Base-by-base conservation (phyloP, 371 early-diverging fungal species). In the Rhizopus microsporus region DNA sequence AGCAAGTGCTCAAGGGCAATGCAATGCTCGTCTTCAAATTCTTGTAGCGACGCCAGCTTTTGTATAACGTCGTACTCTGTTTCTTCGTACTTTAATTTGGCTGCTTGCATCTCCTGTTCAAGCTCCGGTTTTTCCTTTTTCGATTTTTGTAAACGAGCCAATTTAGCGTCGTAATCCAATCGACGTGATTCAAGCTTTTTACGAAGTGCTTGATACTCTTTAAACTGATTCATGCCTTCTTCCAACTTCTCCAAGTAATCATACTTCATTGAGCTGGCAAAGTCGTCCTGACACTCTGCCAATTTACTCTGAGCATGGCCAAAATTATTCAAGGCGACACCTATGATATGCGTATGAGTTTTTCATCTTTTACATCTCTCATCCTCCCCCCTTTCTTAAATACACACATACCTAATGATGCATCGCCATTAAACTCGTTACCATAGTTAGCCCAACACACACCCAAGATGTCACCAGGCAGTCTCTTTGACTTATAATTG, bases 31-130 rank as follows among this genome's bases (percentile, higher is more conserved):
- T 81, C 87, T 78, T 92, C 91, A 46, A 82, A 78, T 29, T 90
- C 87, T 61, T 84, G 80, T 52, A 92, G 72, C 29, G 68, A 57
- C 53, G 77, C 66, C 92, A 93, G 90, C 54, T 84, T 78, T 7
- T 74, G 76, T 17, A 83, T 68, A 34, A 90, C 44, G 53, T 88
- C 83, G 53, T 87, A 84, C 50, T 84, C 80, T 9, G 92, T 85
- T 63, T 97, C 96, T 54, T 96, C 95, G 63, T 96, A 97, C 67
- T 95, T 95, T 13, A 84, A 70, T 65, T 93, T 93, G 3, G 96
- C 88, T 0, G 89, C 86, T 43, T 93, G 87, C 70, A 91, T 79
- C 48, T 96, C 96, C 59, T 97, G 95, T 62, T 94, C 96, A 55
- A 92, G 78, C 42, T 90, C 88, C 6, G 93, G 89, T 42, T 88